Percentiles rank a stretch among this genome's conserved stretches.
Conservation (phyloP, 495 filamentous ascomycete species). For the Tuber aestivum region DNA sequence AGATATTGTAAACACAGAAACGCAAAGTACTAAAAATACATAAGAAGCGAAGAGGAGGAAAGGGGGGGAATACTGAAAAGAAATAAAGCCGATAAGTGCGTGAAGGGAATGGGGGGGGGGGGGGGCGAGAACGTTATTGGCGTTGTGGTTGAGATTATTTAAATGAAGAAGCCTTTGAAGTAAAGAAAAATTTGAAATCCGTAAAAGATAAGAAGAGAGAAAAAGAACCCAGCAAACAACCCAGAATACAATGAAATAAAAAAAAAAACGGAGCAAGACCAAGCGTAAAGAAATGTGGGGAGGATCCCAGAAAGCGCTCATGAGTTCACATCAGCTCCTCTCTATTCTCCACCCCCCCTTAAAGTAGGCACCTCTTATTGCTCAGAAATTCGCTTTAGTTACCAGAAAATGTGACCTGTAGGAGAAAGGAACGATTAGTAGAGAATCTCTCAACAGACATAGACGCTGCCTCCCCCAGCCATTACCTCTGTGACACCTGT, state of each 20-base stretch:
- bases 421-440: neutral
- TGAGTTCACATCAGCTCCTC: constrained; percentile 9
- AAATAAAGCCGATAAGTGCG: neutral
- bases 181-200: neutral
- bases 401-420: neutral
- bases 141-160: neutral
- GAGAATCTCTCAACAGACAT: constrained; percentile 26
- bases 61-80: neutral
- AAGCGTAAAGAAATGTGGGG: neutral
- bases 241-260: neutral
- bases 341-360: neutral
- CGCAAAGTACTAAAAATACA: constrained; percentile 5
- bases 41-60: neutral
- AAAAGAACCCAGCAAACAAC: constrained; percentile 1
- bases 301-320: neutral
- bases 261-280: neutral
- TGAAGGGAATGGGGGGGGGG: no score
- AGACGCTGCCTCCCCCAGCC: constrained; percentile 31
- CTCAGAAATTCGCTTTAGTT: neutral
- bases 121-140: neutral
- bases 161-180: neutral
- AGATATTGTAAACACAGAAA: neutral
- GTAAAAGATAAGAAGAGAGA: neutral
- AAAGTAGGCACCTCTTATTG: constrained; percentile 6
- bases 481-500: constrained; percentile 31